Evolutionary conservation across 2,329 filamentous ascomycete species (phyloP), one percentile per base, ranked within the genome.

Genomic region (Falciphora oryzae): DNA sequence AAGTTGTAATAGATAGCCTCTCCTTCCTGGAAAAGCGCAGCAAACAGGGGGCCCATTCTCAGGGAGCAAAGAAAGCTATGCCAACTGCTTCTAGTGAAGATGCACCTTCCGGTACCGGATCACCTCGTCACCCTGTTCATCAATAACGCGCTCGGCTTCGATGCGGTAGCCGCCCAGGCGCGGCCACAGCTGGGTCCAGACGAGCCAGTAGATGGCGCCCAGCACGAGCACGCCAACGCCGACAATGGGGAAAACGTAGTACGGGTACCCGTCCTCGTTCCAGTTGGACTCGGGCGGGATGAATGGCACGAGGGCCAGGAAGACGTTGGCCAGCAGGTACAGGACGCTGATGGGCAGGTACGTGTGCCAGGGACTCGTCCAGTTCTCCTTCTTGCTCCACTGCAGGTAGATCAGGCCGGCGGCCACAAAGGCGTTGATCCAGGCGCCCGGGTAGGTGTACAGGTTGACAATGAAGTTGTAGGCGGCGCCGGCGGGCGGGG

Each of bases 381-480:
- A 85, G 63, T 80, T 88, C 67, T 76, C 72, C 14, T 62, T 62
- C 27, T 70, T 71, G 4, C 67, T 68, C 28, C 44, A 50, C 57
- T 75, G 66, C 31, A 68, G 60, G 13, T 67, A 32, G 31, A 71
- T 69, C 32, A 70, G 66, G n/a, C 69, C 58, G 16, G 58, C 63
- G 7, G 28, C 38, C 32, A 58, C 58, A 31, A 65, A 66, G 50
- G 64, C 75, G 0, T 77, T 76, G 65, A 86, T 81, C 0, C 85
- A 81, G 1, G 82, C 68, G 64, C 89, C n/a, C 5, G 69, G 69
- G 61, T 70, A 70, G 28, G 68, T 68, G 63, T 70, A 68, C 59
- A 70, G 86, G 67, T 89, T 89, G 62, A 89, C 72, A 0, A 83
- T 85, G 64, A 84, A 85, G 59, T 89, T 83, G 68, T 85, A 88